Evolutionary conservation across 495 filamentous ascomycete genomes (phyloP).

Genomic region (Stereocaulon alpinum): DNA sequence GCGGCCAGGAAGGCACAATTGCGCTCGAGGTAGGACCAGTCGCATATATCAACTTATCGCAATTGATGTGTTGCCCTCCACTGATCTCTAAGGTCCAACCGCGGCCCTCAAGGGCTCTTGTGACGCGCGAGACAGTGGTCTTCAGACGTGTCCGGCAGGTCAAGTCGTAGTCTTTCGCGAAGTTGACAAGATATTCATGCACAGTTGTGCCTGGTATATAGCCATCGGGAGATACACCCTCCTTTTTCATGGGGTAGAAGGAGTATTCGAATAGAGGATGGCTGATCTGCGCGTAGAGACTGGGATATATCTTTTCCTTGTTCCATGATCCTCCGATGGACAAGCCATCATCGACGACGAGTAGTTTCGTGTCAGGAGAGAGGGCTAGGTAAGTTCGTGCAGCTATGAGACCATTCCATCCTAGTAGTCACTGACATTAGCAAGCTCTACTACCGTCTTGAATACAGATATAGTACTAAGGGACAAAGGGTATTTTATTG

Average conservation of each 20-base stretch:
- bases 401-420: neutral
- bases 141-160: slow-evolving; percentile 18
- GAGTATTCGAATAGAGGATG: slow-evolving; percentile 32
- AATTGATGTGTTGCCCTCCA: too few relatives aligned
- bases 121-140: slow-evolving; percentile 12
- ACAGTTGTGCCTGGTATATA: slow-evolving; percentile 20
- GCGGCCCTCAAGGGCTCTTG: too few relatives aligned
- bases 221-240: slow-evolving; percentile 13
- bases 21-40: too few relatives aligned
- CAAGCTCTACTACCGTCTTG: too few relatives aligned
- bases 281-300: slow-evolving; percentile 29
- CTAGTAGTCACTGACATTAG: neutral
- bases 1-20: too few relatives aligned
- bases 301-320: slow-evolving; percentile 47
- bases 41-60: too few relatives aligned
- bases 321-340: slow-evolving; percentile 59
- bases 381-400: neutral
- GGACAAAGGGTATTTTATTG: too few relatives aligned
- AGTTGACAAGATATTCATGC: slow-evolving; percentile 19
- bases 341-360: slow-evolving; percentile 39
- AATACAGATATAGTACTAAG: too few relatives aligned
- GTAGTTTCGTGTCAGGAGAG: slow-evolving; percentile 13
- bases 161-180: slow-evolving; percentile 20
- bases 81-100: too few relatives aligned
- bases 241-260: slow-evolving; percentile 21